Conservation (phyloP, 2,329 filamentous ascomycete species). For the Ascochyta koolunga region DNA sequence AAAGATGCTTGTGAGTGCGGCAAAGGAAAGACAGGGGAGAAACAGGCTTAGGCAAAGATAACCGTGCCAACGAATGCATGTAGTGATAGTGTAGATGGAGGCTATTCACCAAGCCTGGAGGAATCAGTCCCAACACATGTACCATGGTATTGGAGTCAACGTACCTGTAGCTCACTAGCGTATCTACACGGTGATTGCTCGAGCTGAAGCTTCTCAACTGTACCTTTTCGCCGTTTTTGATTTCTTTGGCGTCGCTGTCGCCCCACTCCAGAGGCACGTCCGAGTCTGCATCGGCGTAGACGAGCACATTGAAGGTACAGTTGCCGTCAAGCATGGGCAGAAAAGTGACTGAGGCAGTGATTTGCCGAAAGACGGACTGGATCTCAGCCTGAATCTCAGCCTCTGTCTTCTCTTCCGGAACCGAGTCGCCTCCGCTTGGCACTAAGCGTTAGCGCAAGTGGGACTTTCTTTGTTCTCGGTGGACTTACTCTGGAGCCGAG, state of each 20-base stretch:
- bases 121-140: conserved; percentile 18
- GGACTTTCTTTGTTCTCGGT: not conserved
- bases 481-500: conserved; percentile 58
- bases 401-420: conserved; percentile 77
- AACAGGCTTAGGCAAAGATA: conserved; percentile 11
- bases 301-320: conserved; percentile 98
- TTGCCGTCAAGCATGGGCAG: conserved; percentile 90
- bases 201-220: conserved; percentile 96
- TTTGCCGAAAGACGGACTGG: conserved; percentile 95
- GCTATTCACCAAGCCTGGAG: conserved; percentile 15
- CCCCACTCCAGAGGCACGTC: conserved; percentile 99
- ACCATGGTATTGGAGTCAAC: conserved; percentile 18
- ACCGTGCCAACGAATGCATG: conserved; percentile 8
- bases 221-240: conserved; percentile 90
- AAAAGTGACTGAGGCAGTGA: conserved; percentile 97
- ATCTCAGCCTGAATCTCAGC: conserved; percentile 95
- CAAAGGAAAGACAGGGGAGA: conserved; percentile 6
- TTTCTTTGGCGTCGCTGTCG: conserved; percentile 97
- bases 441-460: conserved; percentile 27
- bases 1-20: not conserved
- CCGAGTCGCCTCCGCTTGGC: conserved; percentile 29
- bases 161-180: conserved; percentile 85
- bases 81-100: conserved; percentile 5
- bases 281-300: conserved; percentile 95
- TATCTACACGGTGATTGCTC: conserved; percentile 91